Base-by-base conservation (phyloP, 257 asterid species). In the Nicotiana undulata region DNA sequence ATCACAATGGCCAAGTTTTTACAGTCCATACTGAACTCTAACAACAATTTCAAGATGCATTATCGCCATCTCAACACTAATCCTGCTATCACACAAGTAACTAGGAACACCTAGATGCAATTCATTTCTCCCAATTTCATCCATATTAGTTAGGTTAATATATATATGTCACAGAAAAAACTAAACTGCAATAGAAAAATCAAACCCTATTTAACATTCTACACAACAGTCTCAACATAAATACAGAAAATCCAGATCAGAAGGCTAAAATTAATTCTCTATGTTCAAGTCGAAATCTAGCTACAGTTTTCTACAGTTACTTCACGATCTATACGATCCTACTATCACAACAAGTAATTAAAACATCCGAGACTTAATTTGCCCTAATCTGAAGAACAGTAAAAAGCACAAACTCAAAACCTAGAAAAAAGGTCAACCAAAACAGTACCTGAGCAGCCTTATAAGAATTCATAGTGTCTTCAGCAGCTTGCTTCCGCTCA, bases 401-500 rank as follows among this genome's bases (percentile, higher is more conserved):
- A 60, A 44, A 11, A 7, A 40, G 40, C 61, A 63, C 75, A 61
- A 16, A 61, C 53, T 59, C 37, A 9, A 61, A 24, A 28, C 52
- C 40, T 11, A 26, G n/a, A 34, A n/a, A 31, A 51, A 63, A 18
- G 56, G 56, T 28, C 52, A 52, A 26, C 4, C 13, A 63, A 72
- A n/a, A 49, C 31, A 16, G 64, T 82, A 87, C 90, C 90, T 85
- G 90, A 80, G 90, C 90, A 64, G 85, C 83, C 85, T 85, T 88
- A 77, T 88, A 88, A 15, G 89, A 65, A 58, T 75, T 88, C 90
- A 88, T 88, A 11, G 90, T 88, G 75, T 85, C 88, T 37, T 88
- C 90, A 82, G 90, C 90, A 32, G 90, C 90, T 80, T 85, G 76
- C 81, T 85, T 87, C 4, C 90, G 84, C 82, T 85, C 90, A 61